These are phyloP conservation scores for Syzygium oleosum DNA, from an alignment of 345 rosid genomes.

Conservation along the genomic window DNA sequence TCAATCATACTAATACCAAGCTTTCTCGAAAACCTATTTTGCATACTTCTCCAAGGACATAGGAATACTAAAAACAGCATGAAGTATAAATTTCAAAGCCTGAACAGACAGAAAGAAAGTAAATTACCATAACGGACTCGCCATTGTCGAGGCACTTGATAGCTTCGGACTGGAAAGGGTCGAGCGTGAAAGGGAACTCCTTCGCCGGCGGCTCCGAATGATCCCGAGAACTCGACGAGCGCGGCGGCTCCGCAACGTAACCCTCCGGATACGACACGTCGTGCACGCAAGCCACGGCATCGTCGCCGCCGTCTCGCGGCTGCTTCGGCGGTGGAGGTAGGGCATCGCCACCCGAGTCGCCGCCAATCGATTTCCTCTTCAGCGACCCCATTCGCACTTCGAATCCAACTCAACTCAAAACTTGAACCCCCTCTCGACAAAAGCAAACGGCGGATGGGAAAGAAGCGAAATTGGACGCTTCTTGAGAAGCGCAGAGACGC, in stretches of 20 bases:
- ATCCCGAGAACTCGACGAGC: constrained; percentile 9
- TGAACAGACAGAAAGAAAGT: background rate
- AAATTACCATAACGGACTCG: constrained; percentile 80
- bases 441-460: background rate
- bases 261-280: constrained; percentile 80
- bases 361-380: constrained; percentile 52
- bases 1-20: background rate
- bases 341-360: constrained; percentile 21
- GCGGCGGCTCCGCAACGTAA: constrained; percentile 18
- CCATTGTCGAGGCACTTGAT: constrained; percentile 82
- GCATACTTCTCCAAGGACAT: background rate
- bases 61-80: background rate
- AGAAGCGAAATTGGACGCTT: background rate
- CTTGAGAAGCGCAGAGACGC: background rate
- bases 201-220: constrained; percentile 50
- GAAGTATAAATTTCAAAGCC: too few species aligned
- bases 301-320: constrained; percentile 31
- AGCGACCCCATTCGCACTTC: constrained; percentile 34
- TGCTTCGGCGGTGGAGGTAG: constrained; percentile 36
- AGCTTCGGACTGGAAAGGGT: constrained; percentile 94
- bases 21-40: background rate
- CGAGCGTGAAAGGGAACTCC: constrained; percentile 86
- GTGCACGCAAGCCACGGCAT: constrained; percentile 55
- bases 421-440: background rate
- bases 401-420: background rate